Percentiles rank a stretch among this genome's conserved stretches.
phyloP scores from a whole-genome alignment of 2,329 filamentous ascomycete species.

The Aquanectria penicillioides region DNA sequence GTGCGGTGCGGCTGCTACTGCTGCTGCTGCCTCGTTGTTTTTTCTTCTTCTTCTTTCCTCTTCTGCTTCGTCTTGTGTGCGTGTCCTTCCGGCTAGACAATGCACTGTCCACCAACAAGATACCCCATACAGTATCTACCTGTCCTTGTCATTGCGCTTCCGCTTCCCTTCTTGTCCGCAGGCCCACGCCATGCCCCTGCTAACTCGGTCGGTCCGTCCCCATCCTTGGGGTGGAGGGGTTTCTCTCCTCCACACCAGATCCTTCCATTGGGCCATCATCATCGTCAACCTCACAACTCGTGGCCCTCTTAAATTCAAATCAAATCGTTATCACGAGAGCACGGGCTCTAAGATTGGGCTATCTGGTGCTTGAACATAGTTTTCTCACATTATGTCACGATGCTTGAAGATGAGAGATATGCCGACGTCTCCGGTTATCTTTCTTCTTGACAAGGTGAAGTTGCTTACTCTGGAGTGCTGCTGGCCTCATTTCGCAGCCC shows the following conservation, averaged over 20 bases:
- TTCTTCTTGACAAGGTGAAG: too few relatives aligned
- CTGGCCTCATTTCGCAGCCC: constrained; percentile 3
- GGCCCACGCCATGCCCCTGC: constrained; percentile 5
- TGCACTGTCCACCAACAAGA: not conserved
- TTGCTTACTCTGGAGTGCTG: too few relatives aligned
- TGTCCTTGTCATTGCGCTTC: not conserved
- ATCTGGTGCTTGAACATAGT: too few relatives aligned
- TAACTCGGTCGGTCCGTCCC: constrained; percentile 20
- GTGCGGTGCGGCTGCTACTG: too few relatives aligned
- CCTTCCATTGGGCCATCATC: constrained; percentile 5
- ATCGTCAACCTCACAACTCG: constrained; percentile 15
- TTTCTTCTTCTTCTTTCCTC: too few relatives aligned
- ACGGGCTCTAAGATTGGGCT: too few relatives aligned
- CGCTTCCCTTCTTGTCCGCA: not conserved
- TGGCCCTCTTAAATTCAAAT: not conserved
- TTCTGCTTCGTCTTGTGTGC: constrained; percentile 23
- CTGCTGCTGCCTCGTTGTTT: too few relatives aligned
- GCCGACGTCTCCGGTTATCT: too few relatives aligned
- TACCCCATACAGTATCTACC: not conserved
- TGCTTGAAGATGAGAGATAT: too few relatives aligned
- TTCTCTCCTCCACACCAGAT: not conserved
- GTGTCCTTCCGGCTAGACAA: too few relatives aligned
- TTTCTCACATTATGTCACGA: constrained; percentile 1
- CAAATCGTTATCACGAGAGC: constrained; percentile 12
- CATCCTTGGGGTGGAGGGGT: constrained; percentile 1